Conservation (phyloP, 257 asterid species). For the Jacaranda mimosifolia region DNA sequence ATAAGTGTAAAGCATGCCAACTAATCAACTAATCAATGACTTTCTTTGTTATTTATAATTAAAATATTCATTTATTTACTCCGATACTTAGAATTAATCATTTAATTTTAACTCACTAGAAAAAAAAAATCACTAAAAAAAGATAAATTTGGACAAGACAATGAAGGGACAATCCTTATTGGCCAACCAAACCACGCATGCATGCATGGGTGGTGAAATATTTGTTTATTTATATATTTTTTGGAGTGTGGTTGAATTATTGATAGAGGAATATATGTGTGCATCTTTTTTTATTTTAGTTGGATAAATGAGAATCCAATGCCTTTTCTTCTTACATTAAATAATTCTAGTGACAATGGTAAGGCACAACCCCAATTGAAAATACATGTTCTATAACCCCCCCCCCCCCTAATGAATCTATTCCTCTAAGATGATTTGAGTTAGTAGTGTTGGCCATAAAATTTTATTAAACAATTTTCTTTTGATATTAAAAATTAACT, state of each 20-base stretch:
- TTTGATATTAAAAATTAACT: no score
- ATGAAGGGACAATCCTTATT: background rate
- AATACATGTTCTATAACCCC: no score
- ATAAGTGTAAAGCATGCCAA: no score
- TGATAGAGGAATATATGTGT: background rate
- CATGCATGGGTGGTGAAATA: slow-evolving; percentile 10
- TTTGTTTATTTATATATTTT: background rate
- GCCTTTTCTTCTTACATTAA: background rate
- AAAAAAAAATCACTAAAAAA: background rate
- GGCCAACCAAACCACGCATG: slow-evolving; percentile 24
- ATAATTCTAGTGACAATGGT: background rate
- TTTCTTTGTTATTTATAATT: no score
- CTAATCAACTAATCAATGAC: no score
- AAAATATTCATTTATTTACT: background rate
- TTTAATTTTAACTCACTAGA: background rate
- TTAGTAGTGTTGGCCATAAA: no score
- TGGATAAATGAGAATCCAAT: slow-evolving; percentile 1
- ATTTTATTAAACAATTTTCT: no score
- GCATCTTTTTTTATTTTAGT: background rate
- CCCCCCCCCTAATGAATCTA: no score
- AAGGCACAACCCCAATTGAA: no score
- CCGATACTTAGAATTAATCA: background rate
- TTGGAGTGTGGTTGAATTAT: background rate
- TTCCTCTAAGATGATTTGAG: no score
- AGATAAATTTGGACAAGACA: background rate